Percentiles rank a stretch among this genome's conserved stretches.
phyloP scores from a whole-genome alignment of 164 flowering plant genomes.

The Cinnamomum chago region DNA sequence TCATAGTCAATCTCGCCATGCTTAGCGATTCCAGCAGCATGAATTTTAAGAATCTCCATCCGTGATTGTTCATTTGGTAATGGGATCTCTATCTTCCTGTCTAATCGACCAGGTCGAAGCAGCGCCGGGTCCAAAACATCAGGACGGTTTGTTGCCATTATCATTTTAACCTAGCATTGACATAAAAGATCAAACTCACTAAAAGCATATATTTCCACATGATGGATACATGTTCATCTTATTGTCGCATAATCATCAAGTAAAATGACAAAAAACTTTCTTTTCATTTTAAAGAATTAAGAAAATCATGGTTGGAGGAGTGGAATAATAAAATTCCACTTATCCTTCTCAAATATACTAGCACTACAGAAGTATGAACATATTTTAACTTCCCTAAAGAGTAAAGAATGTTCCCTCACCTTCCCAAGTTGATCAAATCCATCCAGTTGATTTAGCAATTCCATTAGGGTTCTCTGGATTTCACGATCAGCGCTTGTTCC shows the following conservation, averaged over 20 bases:
- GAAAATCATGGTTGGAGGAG: not conserved
- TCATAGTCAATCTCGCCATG: slow-evolving; percentile 98
- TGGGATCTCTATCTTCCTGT: slow-evolving; percentile 91
- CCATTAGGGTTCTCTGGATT: slow-evolving; percentile 92
- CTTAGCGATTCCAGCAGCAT: slow-evolving; percentile 92
- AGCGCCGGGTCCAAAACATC: slow-evolving; percentile 98
- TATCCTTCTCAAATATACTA: no score
- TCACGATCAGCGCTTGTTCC: slow-evolving; percentile 98
- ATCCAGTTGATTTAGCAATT: slow-evolving; percentile 93
- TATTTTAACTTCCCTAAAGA: no score
- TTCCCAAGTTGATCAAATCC: slow-evolving; percentile 93
- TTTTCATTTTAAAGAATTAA: no score
- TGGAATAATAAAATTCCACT: no score
- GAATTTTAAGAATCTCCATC: slow-evolving; percentile 88
- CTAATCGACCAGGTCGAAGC: slow-evolving; percentile 93
- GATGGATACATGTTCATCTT: not conserved
- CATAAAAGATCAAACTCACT: not conserved
- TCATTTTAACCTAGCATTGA: slow-evolving; percentile 77
- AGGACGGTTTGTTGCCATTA: slow-evolving; percentile 95
- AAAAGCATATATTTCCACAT: not conserved
- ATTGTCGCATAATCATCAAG: no score
- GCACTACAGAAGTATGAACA: no score
- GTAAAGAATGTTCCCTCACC: slow-evolving; percentile 32
- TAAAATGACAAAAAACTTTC: no score
- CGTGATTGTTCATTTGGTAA: slow-evolving; percentile 93